Evolutionary conservation across 148 eudicot genomes (phyloP).

Genomic region (Rhododendron ovatum): DNA sequence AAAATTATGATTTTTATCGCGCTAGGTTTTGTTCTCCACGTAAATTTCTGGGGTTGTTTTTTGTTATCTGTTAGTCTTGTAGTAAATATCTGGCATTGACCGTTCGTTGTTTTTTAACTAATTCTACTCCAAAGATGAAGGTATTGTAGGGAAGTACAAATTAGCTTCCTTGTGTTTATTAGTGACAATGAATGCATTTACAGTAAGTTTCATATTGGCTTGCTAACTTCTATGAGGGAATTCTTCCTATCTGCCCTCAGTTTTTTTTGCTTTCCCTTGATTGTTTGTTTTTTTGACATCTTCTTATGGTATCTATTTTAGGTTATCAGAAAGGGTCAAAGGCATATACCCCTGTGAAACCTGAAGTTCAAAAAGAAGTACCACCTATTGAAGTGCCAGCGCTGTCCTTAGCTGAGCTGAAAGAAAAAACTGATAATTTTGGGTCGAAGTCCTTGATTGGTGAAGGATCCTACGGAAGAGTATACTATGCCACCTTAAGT

Average conservation of each 20-base stretch:
- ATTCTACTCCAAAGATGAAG: not conserved
- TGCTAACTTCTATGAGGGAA: not conserved
- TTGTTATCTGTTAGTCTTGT: not conserved
- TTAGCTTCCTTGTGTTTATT: not conserved
- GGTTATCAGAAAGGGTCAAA: slow-evolving; percentile 35
- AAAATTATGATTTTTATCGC: too few species aligned
- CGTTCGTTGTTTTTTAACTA: not conserved
- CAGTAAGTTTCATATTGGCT: not conserved
- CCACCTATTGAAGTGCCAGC: slow-evolving; percentile 64
- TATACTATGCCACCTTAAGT: slow-evolving; percentile 55
- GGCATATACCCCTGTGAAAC: slow-evolving; percentile 39
- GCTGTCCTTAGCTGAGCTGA: slow-evolving; percentile 64
- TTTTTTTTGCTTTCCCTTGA: not conserved
- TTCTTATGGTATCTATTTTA: slow-evolving; percentile 3
- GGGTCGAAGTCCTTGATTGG: slow-evolving; percentile 80
- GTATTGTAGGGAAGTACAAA: not conserved
- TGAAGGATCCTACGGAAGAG: slow-evolving; percentile 91
- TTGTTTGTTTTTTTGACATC: not conserved
- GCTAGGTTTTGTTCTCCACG: not conserved
- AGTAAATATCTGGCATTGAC: not conserved
- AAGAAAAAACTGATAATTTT: slow-evolving; percentile 70
- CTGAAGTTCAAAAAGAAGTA: slow-evolving; percentile 40
- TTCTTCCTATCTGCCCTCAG: not conserved
- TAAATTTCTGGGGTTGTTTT: not conserved
- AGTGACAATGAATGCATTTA: not conserved